These are phyloP conservation scores for Mycena galopus DNA, from an alignment of 768 basidiomycete genomes.

Conservation along the genomic window DNA sequence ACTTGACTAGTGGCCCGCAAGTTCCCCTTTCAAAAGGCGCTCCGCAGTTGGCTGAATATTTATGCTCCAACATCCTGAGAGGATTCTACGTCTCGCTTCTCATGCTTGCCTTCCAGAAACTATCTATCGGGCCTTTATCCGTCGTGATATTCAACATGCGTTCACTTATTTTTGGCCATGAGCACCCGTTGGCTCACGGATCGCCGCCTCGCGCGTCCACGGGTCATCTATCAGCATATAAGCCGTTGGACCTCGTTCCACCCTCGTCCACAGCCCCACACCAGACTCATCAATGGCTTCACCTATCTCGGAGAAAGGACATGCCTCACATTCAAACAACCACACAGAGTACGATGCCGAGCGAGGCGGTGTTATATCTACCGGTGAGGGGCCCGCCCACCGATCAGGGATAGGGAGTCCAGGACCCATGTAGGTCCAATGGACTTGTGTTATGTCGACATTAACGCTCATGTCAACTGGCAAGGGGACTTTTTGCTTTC, in stretches of 20 bases:
- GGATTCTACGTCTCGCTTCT: neutral
- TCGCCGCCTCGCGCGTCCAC: constrained; percentile 3
- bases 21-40: neutral
- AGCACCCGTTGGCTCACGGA: constrained; percentile 8
- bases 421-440: constrained; percentile 12
- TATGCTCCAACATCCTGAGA: neutral
- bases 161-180: constrained; percentile 25
- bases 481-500: constrained; percentile 52
- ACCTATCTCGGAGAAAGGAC: neutral
- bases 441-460: neutral
- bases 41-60: neutral
- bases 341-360: constrained; percentile 4
- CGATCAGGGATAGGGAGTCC: constrained; percentile 20
- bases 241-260: neutral
- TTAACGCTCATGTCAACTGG: neutral
- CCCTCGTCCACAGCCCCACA: neutral
- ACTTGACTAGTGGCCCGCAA: too few species aligned
- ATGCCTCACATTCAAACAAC: constrained; percentile 3
- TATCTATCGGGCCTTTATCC: neutral
- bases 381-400: constrained; percentile 15
- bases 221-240: constrained; percentile 16
- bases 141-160: neutral
- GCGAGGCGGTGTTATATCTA: neutral
- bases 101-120: neutral
- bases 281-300: neutral